Percentiles rank a stretch among this genome's conserved stretches.
Evolutionary conservation across 371 early-diverging fungal genomes (phyloP).

Genomic region (Lichtheimia corymbifera): DNA sequence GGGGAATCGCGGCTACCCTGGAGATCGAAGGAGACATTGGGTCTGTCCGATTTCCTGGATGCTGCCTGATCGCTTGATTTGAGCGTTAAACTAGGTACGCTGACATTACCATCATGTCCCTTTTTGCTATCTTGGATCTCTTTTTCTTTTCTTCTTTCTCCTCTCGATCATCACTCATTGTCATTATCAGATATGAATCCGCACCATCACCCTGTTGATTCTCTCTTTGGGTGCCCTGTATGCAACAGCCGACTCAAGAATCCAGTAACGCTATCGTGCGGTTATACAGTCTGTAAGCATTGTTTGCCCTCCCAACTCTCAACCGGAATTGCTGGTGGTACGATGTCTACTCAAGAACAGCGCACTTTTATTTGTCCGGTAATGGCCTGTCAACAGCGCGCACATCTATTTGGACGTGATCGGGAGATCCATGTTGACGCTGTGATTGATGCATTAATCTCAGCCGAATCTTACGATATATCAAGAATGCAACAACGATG

Average conservation of each 20-base stretch:
- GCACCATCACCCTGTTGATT: no score
- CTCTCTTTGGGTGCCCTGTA: slow-evolving; percentile 17
- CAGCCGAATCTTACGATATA: background rate
- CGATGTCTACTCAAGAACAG: slow-evolving; percentile 9
- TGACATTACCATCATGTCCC: no score
- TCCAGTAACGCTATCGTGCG: slow-evolving; percentile 53
- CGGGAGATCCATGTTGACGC: slow-evolving; percentile 6
- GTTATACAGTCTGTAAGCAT: slow-evolving; percentile 39
- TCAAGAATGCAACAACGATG: slow-evolving; percentile 15
- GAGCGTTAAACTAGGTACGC: no score
- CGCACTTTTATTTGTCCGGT: slow-evolving; percentile 35
- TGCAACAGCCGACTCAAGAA: slow-evolving; percentile 29
- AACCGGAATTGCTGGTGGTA: background rate
- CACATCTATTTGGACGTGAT: slow-evolving; percentile 35
- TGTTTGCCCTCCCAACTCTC: slow-evolving; percentile 28
- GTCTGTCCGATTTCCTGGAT: no score
- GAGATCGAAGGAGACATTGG: no score
- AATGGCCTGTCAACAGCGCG: slow-evolving; percentile 16
- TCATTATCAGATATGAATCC: no score
- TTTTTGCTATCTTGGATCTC: no score
- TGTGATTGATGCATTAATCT: background rate
- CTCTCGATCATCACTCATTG: no score
- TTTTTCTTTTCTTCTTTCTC: no score
- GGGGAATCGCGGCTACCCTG: no score
- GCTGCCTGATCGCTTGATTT: no score